Percentiles rank a stretch among this genome's conserved stretches.
These are phyloP conservation scores for Blepharisma stoltei DNA, from an alignment of 73 alveolate species.

Conservation along the genomic window DNA sequence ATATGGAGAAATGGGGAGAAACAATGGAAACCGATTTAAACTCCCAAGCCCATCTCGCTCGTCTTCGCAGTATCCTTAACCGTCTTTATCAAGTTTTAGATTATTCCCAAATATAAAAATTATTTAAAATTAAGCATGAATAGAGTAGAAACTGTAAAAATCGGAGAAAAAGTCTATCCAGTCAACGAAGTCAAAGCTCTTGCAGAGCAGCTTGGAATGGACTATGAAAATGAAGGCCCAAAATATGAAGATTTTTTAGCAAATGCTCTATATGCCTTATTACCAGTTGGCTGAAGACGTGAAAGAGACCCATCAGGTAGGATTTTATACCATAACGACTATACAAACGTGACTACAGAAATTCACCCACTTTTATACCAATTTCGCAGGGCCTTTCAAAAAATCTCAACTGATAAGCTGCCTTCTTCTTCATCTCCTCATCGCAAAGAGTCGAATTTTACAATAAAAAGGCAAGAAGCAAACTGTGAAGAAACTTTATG, in stretches of 20 bases:
- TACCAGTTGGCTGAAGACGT: conserved; percentile 31
- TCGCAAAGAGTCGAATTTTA: not conserved
- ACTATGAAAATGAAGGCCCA: conserved; percentile 13
- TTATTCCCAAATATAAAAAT: too few relatives aligned
- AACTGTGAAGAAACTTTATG: not conserved
- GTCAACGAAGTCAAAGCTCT: not conserved
- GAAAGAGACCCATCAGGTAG: conserved; percentile 22
- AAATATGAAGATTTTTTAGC: conserved; percentile 2
- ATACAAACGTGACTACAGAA: conserved; percentile 21
- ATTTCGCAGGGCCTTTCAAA: not conserved
- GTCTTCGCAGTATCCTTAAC: not conserved
- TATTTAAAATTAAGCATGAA: too few relatives aligned
- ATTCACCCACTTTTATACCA: conserved; percentile 8
- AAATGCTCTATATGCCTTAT: conserved; percentile 1
- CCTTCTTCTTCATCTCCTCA: not conserved
- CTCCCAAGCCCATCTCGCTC: too few relatives aligned
- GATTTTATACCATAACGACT: conserved; percentile 1
- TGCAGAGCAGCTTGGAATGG: conserved; percentile 15
- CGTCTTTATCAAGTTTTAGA: conserved; percentile 8
- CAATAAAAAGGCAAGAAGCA: not conserved
- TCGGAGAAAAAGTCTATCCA: not conserved
- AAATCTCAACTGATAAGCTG: not conserved
- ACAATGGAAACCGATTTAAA: not conserved
- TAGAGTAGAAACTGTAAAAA: not conserved
- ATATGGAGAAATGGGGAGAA: conserved; percentile 24